Conservation (phyloP, 2,329 filamentous ascomycete genomes). For the Colletotrichum filicis region DNA sequence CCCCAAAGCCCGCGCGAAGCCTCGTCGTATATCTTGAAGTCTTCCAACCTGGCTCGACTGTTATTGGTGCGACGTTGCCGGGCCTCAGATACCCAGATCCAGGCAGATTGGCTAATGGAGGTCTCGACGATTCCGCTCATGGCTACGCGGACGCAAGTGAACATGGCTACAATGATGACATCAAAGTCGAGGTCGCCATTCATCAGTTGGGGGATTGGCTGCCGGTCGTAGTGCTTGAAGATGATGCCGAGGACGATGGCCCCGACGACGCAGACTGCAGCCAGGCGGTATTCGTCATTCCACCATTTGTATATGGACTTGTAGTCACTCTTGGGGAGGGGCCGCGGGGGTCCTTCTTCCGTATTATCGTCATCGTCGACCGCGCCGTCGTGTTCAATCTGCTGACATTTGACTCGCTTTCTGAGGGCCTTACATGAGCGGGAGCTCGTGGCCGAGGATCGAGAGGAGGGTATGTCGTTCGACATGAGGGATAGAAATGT, state of each 20-base stretch:
- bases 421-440: neutral
- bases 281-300: slow-evolving; percentile 49
- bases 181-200: slow-evolving; percentile 44
- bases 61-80: slow-evolving; percentile 43
- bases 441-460: neutral
- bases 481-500: neutral
- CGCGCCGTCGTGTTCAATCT: slow-evolving; percentile 18
- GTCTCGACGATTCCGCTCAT: slow-evolving; percentile 49
- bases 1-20: slow-evolving; percentile 49
- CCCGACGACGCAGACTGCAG: slow-evolving; percentile 42
- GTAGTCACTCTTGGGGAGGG: slow-evolving; percentile 21
- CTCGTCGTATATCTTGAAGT: slow-evolving; percentile 52
- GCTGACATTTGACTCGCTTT: neutral
- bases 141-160: slow-evolving; percentile 48
- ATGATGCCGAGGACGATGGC: slow-evolving; percentile 43
- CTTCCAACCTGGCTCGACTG: slow-evolving; percentile 46
- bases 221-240: slow-evolving; percentile 44
- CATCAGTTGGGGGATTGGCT: slow-evolving; percentile 42
- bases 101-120: slow-evolving; percentile 50
- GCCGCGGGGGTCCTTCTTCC: slow-evolving; percentile 13
- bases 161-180: slow-evolving; percentile 50
- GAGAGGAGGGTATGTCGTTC: neutral
- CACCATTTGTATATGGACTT: slow-evolving; percentile 47
- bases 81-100: slow-evolving; percentile 51
- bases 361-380: slow-evolving; percentile 17